Evolutionary conservation across 73 alveolate genomes (phyloP), one percentile per base, ranked within the genome.

Genomic region (Tetrahymena malaccensis): DNA sequence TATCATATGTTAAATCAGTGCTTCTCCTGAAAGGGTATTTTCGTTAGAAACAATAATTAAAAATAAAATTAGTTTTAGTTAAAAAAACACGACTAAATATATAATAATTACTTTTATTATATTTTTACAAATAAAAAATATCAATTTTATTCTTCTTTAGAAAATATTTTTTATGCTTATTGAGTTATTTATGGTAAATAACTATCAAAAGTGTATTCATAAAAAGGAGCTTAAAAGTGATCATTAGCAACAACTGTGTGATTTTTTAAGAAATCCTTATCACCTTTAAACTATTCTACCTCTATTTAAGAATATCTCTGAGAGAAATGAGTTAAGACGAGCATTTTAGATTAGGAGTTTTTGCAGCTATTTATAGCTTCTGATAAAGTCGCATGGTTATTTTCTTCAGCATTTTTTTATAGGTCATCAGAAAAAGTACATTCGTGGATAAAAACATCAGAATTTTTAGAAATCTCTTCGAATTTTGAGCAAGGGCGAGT

Each of bases 261-360:
- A n/a, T 70, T 70, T 70, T 31, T 70, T 70, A 70, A 70, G 40
- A 70, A 70, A 8, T 70, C 89, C 25, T 70, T 27, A n/a, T 70
- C 89, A n/a, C 89, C 89, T 70, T 70, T 70, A 70, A 70, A 70
- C 11, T 70, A 70, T 27, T n/a, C 89, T 27, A 70, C 89, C 19
- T 70, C 89, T 4, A 70, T 70, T 70, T 96, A 95, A 35, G 96
- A 84, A 94, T 99, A 99, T 94, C 99, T 97, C 27, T 99, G 98
- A 21, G 99, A 98, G 97, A 98, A 99, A 96, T 99, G 99, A 25
- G 99, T 99, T 34, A 98, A 95, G n/a, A 98, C 97, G 0, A 98
- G 97, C 93, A 97, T 96, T 97, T 98, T 97, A 19, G 99, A 96
- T 35, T 96, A 84, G 85, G 98, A 96, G 19, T 97, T 93, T 94